These are phyloP conservation scores for Fusarium sp. DNA, from an alignment of 2,329 filamentous ascomycete genomes.

Conservation along the genomic window DNA sequence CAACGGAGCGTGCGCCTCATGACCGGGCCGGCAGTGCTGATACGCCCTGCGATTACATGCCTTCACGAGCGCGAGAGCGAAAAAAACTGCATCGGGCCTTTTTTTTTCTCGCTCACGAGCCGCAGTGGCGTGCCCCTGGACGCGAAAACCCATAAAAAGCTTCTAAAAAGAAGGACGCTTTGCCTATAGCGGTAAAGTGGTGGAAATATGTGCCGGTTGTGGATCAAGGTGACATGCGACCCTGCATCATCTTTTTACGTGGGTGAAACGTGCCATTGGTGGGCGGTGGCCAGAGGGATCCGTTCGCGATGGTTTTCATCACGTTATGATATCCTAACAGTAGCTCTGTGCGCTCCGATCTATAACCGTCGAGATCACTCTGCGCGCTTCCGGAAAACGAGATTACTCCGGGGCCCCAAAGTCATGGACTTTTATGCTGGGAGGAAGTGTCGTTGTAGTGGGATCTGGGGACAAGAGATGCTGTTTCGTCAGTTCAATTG, in stretches of 20 bases:
- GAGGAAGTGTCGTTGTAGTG: neutral
- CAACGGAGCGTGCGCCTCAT: constrained; percentile 3
- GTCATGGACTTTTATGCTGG: neutral
- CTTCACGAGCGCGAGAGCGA: neutral
- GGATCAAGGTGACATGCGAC: constrained; percentile 14
- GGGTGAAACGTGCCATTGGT: constrained; percentile 35
- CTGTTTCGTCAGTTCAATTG: neutral
- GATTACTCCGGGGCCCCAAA: constrained; percentile 33
- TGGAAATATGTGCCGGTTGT: constrained; percentile 34
- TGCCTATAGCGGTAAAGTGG: constrained; percentile 21
- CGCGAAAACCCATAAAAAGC: constrained; percentile 16
- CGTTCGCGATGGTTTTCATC: constrained; percentile 31
- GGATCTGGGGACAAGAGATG: neutral
- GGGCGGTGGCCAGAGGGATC: constrained; percentile 5
- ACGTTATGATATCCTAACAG: constrained; percentile 43
- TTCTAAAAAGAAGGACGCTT: constrained; percentile 16
- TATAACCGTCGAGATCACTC: constrained; percentile 1
- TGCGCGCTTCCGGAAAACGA: constrained; percentile 22
- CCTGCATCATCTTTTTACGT: constrained; percentile 33
- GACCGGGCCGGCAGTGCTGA: constrained; percentile 9
- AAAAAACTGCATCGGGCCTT: constrained; percentile 34
- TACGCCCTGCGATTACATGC: neutral
- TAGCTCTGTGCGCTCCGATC: constrained; percentile 17
- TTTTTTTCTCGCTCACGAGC: constrained; percentile 13
- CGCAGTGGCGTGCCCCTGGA: constrained; percentile 23